A percentile compares a stretch with the other conserved stretches of the same genome.
These are phyloP conservation scores for Rhodotorula paludigena DNA, from an alignment of 768 basidiomycete species.

Conservation along the genomic window DNA sequence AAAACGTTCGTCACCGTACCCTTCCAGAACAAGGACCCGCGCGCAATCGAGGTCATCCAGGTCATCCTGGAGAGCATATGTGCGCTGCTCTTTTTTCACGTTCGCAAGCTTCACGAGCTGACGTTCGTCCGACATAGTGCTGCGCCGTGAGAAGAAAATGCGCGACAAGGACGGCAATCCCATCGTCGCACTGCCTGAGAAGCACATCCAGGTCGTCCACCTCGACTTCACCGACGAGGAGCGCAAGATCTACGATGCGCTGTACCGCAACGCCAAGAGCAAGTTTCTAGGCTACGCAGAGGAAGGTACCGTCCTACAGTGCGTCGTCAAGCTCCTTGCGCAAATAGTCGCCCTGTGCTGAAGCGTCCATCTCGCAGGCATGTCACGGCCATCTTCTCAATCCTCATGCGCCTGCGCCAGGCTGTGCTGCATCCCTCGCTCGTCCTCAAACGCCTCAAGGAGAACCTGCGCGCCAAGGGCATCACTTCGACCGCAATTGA, in stretches of 20 bases:
- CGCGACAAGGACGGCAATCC: conserved; percentile 74
- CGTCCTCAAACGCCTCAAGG: conserved; percentile 59
- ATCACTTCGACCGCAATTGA: background rate
- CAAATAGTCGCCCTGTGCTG: too few relatives aligned
- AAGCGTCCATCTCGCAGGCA: conserved; percentile 29
- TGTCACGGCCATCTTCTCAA: conserved; percentile 60
- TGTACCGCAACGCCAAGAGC: conserved; percentile 68
- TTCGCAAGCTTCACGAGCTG: background rate
- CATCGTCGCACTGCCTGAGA: conserved; percentile 81
- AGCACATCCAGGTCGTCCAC: conserved; percentile 69
- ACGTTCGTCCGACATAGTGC: conserved; percentile 46
- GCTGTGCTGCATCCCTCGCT: conserved; percentile 87
- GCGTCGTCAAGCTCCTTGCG: conserved; percentile 49
- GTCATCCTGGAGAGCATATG: conserved; percentile 52
- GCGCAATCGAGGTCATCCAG: conserved; percentile 90
- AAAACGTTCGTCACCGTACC: conserved; percentile 81
- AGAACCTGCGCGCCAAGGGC: conserved; percentile 68
- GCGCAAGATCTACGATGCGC: conserved; percentile 76
- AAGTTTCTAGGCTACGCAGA: conserved; percentile 74
- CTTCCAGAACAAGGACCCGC: conserved; percentile 82
- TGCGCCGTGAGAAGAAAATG: conserved; percentile 91
- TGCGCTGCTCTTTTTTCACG: background rate
- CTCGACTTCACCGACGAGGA: conserved; percentile 79
- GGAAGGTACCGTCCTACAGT: conserved; percentile 54
- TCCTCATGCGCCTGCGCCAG: conserved; percentile 87